Evolutionary conservation across 163 green algal species (phyloP), one percentile per base, ranked within the genome.

Genomic region (Scenedesmus sp.): DNA sequence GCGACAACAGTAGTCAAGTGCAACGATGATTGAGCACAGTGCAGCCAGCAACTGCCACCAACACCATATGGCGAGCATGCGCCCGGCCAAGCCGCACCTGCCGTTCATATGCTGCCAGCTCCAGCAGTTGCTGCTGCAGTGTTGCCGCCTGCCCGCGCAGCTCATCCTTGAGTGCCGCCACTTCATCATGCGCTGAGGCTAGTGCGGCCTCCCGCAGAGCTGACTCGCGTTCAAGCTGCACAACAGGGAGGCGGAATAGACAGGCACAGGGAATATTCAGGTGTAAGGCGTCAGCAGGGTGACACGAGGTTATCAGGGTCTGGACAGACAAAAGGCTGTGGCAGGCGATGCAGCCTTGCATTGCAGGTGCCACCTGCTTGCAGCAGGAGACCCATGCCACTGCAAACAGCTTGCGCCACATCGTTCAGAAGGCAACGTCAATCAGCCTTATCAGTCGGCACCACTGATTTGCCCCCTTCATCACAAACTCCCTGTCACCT

Each of bases 81-180:
- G 53, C 30, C 44, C 43, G 43, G 30, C 81, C 51, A 40, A 22
- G 53, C 53, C 42, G 35, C 51, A 91, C 70, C 76, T 86, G 86
- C 3, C 65, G 51, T 26, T 88, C 68, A 24, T 89, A 59, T 33
- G 94, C 95, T 94, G 96, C 93, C 72, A 97, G 91, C 91, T 97
- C 96, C 83, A 96, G 91, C 72, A 96, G 86, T 80, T 96, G 96
- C 93, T 97, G 93, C 90, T 96, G 95, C 85, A 93, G 93, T 90
- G 95, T 93, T 7, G 91, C 91, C 65, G 85, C 85, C 53, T 82
- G 49, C 30, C 61, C 94, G 22, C 94, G 92, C 87, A 93, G 80
- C 18, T 94, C 92, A 80, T 96, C 95, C 68, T 92, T 81, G 81
- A 97, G 91, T 18, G 91, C 93, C 26, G 89, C 88, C 26, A 95